Base-by-base conservation (phyloP, 495 filamentous ascomycete species). In the Penicillium paradoxum region DNA sequence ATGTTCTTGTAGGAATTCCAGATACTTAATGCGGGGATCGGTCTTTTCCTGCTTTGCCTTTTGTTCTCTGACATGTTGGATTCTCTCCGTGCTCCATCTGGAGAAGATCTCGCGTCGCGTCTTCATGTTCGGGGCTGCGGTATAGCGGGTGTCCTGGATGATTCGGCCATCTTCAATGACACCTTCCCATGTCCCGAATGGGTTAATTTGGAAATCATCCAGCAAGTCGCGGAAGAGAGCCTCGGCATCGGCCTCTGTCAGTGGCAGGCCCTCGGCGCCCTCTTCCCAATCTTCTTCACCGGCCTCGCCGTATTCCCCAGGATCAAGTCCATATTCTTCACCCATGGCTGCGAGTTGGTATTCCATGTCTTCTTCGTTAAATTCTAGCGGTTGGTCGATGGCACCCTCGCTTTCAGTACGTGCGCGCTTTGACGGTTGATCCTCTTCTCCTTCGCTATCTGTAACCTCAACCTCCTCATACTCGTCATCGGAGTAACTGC, bases 291-390 rank as follows among this genome's bases (percentile, higher is more conserved):
- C 81, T 27, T 82, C 82, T 15, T 80, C 76, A 18, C 83, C 79
- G 3, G 76, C 79, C 39, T 83, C 79, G 34, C 86, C 86, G 53
- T 85, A 88, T 64, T 91, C 88, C 13, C 76, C 82, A n/a, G 79
- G 79, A 39, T 85, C 83, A 11, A 84, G 72, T 1, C 80, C 87
- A 57, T 92, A 89, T 9, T 89, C 83, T 56, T 89, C 79, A 38
- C 84, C 87, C 90, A 97, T 95, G 9, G 84, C 83, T 13, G 86
- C 87, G 8, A 98, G 76, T 64, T 98, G 93, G 58, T 87, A 92
- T 29, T 88, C 91, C 54, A 98, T 92, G 64, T 98, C 95, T 38
- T 92, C 91, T 64, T 97, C 93, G 22, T 89, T 88, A 62, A 97
- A 97, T 58, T 98, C 93, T 36, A 95, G 64, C 0, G 88, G 85